Evolutionary conservation across 495 filamentous ascomycete genomes (phyloP), one percentile per base, ranked within the genome.

Genomic region (Eremomyces bilateralis): DNA sequence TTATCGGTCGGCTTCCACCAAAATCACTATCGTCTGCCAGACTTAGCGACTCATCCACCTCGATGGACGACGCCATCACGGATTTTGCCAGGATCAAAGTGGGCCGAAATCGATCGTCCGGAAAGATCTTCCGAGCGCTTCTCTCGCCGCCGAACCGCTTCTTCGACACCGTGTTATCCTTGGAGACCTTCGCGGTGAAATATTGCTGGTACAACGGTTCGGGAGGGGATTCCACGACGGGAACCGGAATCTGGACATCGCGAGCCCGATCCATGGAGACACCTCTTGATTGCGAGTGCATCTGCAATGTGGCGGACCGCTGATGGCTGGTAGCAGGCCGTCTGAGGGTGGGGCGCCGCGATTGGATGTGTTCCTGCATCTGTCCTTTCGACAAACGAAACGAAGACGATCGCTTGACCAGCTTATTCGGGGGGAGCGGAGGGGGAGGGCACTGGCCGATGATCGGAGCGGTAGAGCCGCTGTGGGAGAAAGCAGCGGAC

Each of bases 291-390:
- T 31, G 39, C 13, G 44, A 30, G 42, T 52, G 38, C 36, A 73
- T 62, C 38, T 70, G 66, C 25, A 79, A 54, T 1, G 73, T 77
- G 13, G 73, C 76, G 2, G 78, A 75, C 38, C 80, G 63, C 52
- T 91, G 82, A 54, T 90, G 75, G 52, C 81, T 90, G 13, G 83
- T 90, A 13, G 77, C 82, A 15, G 82, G 82, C 47, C 81, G 62
- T 36, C 77, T 67, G 32, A 83, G 57, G 3, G 64, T 65, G 11
- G 68, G 54, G 35, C 70, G 49, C 41, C 69, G 62, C 13, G 69
- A 59, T 13, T 27, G 6, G 24, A 27, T 6, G 30, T 56, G 45
- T 36, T 52, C 53, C 37, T 36, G 46, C 41, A 29, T 50, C 33
- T 36, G 49, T 42, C 45, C 57, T 37, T 35, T 47, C 39, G 57